phyloP scores from a whole-genome alignment of 352 stramenopile species.

The Nothophytophthora sp. region DNA sequence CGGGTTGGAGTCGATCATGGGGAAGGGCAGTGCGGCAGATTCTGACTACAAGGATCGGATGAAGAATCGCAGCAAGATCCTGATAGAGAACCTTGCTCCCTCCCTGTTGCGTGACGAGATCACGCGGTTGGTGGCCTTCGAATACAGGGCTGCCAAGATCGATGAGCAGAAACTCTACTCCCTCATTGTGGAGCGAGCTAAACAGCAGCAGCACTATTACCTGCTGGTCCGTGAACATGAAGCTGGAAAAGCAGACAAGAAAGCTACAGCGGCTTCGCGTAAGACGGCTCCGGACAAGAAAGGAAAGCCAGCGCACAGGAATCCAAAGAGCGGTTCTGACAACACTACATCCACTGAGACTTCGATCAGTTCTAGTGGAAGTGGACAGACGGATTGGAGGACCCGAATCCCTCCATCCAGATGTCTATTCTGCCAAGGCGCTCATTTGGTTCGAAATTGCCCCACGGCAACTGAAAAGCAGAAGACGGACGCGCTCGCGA shows the following conservation, averaged over 20 bases:
- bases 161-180: neutral
- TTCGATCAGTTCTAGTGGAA: neutral
- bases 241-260: no score
- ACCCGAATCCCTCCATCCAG: neutral
- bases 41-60: neutral
- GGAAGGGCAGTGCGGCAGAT: neutral
- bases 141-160: neutral
- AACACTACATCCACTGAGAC: neutral
- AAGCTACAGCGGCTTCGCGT: no score
- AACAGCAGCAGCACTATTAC: no score
- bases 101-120: neutral
- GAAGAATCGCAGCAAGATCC: neutral
- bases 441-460: neutral
- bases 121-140: neutral
- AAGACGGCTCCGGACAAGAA: no score
- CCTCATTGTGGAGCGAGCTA: neutral
- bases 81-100: neutral
- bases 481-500: neutral
- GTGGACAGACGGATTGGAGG: neutral
- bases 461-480: neutral
- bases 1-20: conserved; percentile 10
- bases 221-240: no score
- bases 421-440: neutral
- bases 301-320: neutral
- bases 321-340: neutral